Conservation (phyloP, 1,284 basidiomycete genomes). For the Mrakiaceae sp. region DNA sequence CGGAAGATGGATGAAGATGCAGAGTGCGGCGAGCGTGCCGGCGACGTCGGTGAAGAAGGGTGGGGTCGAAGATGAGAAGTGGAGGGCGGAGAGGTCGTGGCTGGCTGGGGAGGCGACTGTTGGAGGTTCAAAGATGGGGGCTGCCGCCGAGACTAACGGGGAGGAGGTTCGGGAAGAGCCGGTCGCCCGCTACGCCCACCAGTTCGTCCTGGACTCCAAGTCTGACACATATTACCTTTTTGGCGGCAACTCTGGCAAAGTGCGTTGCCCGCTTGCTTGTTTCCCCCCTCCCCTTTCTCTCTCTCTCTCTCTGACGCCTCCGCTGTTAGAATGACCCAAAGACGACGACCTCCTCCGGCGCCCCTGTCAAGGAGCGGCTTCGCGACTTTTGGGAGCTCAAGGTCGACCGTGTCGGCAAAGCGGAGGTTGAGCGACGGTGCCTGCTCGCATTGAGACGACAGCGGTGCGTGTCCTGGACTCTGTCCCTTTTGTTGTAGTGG, state of each 20-base stretch:
- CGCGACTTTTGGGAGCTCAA: slow-evolving; percentile 15
- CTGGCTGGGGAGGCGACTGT: no score
- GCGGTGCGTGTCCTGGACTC: neutral
- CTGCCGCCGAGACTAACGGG: no score
- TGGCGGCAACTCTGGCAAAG: slow-evolving; percentile 8
- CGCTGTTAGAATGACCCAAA: no score
- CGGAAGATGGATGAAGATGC: slow-evolving; percentile 7
- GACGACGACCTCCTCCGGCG: no score
- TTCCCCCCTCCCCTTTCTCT: no score
- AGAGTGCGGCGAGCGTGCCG: neutral
- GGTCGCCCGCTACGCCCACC: slow-evolving; percentile 6
- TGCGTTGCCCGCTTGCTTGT: no score
- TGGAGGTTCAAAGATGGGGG: no score
- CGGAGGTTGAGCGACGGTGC: slow-evolving; percentile 2
- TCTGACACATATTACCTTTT: slow-evolving; percentile 6
- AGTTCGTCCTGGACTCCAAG: slow-evolving; percentile 1
- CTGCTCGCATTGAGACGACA: slow-evolving; percentile 5
- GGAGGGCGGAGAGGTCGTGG: neutral
- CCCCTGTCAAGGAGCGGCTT: neutral
- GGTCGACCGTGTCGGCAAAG: neutral
- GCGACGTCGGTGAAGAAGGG: neutral
- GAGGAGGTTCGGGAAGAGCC: no score
- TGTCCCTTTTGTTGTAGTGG: neutral
- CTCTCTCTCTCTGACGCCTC: no score
- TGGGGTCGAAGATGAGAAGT: neutral